Percentiles rank a stretch among this genome's conserved stretches.
phyloP scores from a whole-genome alignment of 2,329 filamentous ascomycete genomes.

The Rhinocladiella similis region DNA sequence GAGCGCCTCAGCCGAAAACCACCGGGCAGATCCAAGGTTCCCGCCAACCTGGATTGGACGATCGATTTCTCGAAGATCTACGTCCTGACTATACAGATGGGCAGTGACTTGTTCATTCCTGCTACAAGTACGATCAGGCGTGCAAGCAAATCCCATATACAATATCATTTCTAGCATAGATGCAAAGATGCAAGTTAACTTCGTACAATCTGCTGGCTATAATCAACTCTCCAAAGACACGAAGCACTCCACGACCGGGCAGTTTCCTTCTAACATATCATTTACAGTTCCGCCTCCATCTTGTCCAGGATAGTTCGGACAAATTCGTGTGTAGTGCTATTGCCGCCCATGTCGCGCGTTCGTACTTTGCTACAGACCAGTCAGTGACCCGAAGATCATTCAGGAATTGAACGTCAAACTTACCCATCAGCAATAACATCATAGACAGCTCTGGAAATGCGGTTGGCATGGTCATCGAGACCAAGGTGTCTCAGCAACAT shows the following conservation, averaged over 20 bases:
- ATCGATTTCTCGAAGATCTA: too few relatives aligned
- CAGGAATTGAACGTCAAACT: conserved; percentile 38
- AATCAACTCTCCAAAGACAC: background rate
- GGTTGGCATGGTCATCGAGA: conserved; percentile 96
- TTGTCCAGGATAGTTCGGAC: conserved; percentile 90
- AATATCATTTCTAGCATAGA: conserved; percentile 12
- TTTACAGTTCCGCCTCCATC: conserved; percentile 76
- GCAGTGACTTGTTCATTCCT: too few relatives aligned
- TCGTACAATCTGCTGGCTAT: background rate
- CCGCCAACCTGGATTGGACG: too few relatives aligned
- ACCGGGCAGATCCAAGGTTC: too few relatives aligned
- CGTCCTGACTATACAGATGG: too few relatives aligned
- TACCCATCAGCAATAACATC: conserved; percentile 87
- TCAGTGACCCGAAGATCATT: background rate
- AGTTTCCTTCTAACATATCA: background rate
- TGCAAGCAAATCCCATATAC: background rate
- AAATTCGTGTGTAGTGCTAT: conserved; percentile 88
- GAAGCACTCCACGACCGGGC: background rate
- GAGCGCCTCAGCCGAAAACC: too few relatives aligned
- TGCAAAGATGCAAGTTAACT: conserved; percentile 11
- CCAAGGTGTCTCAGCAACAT: conserved; percentile 98
- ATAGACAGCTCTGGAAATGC: conserved; percentile 81
- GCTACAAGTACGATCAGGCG: too few relatives aligned
- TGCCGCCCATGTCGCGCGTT: conserved; percentile 95
- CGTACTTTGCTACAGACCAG: conserved; percentile 66